These are phyloP conservation scores for Punica granatum DNA, from an alignment of 345 rosid species.

Conservation along the genomic window DNA sequence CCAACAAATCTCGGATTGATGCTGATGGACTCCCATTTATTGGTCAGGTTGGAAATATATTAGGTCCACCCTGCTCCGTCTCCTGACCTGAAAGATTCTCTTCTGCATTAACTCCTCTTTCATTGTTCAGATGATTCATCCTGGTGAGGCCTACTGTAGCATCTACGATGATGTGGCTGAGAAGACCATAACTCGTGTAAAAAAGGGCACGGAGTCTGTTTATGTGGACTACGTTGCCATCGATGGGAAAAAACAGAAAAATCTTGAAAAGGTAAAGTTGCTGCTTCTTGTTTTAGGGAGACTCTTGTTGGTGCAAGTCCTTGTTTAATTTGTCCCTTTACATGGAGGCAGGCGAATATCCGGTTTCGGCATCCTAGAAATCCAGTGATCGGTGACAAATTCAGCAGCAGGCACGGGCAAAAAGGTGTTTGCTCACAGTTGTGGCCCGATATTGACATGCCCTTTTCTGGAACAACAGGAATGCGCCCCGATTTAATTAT, in stretches of 20 bases:
- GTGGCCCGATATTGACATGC: conserved; percentile 98
- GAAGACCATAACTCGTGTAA: conserved; percentile 24
- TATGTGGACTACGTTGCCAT: conserved; percentile 73
- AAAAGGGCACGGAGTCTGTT: conserved; percentile 73
- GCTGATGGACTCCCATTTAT: conserved; percentile 90
- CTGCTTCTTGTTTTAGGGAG: not conserved
- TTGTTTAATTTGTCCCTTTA: not conserved
- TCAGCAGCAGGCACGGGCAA: conserved; percentile 98
- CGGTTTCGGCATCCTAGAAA: conserved; percentile 88
- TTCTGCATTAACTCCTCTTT: conserved; percentile 3
- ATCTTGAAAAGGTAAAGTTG: conserved; percentile 51
- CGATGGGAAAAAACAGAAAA: conserved; percentile 58
- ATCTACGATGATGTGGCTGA: conserved; percentile 43
- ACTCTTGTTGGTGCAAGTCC: not conserved
- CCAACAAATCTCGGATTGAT: conserved; percentile 51
- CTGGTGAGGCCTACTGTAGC: conserved; percentile 67
- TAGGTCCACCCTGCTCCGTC: not conserved
- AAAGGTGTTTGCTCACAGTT: conserved; percentile 98
- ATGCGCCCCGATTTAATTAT: conserved; percentile 98
- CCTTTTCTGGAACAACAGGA: conserved; percentile 89
- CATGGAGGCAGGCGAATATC: conserved; percentile 55
- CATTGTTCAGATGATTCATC: conserved; percentile 52
- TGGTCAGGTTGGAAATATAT: conserved; percentile 63
- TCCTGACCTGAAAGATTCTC: not conserved
- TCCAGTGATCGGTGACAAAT: conserved; percentile 93